phyloP scores from a whole-genome alignment of 2,329 filamentous ascomycete genomes.

The Cercospora sp. region DNA sequence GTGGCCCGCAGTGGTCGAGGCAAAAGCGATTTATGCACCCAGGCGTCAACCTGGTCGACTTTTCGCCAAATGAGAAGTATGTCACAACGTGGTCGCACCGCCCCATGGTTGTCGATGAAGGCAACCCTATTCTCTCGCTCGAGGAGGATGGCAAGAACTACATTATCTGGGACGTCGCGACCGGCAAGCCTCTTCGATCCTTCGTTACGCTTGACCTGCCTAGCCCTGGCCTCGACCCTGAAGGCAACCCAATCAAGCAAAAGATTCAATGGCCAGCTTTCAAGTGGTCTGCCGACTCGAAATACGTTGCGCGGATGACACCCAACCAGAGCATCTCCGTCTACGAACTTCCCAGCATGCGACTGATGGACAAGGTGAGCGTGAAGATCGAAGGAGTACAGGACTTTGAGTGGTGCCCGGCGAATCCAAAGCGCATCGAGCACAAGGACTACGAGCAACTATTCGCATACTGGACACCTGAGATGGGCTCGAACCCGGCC shows the following conservation, averaged over 20 bases:
- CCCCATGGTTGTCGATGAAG: slow-evolving; percentile 88
- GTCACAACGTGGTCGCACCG: slow-evolving; percentile 95
- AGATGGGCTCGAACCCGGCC: slow-evolving; percentile 95
- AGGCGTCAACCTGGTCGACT: slow-evolving; percentile 92
- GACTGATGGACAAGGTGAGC: slow-evolving; percentile 81
- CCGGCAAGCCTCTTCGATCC: slow-evolving; percentile 83
- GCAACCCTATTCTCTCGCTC: slow-evolving; percentile 69
- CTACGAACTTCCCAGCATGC: slow-evolving; percentile 87
- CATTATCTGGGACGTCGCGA: slow-evolving; percentile 95
- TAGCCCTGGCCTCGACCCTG: slow-evolving; percentile 59
- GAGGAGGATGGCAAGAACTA: slow-evolving; percentile 99
- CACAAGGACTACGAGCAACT: slow-evolving; percentile 93
- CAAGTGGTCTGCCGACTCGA: slow-evolving; percentile 98
- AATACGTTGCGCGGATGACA: slow-evolving; percentile 90
- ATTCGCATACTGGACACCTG: slow-evolving; percentile 97
- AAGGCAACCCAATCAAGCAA: slow-evolving; percentile 71
- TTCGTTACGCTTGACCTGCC: slow-evolving; percentile 87
- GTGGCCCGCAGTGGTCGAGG: slow-evolving; percentile 82
- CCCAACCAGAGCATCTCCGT: slow-evolving; percentile 86
- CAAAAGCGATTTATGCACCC: slow-evolving; percentile 93
- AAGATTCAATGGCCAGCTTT: slow-evolving; percentile 98
- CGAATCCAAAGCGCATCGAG: slow-evolving; percentile 76
- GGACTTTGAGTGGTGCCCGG: slow-evolving; percentile 97
- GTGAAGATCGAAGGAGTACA: slow-evolving; percentile 96
- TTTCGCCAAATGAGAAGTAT: slow-evolving; percentile 90